phyloP scores from a whole-genome alignment of 2,329 filamentous ascomycete species.

The Verticillium tricorpus region DNA sequence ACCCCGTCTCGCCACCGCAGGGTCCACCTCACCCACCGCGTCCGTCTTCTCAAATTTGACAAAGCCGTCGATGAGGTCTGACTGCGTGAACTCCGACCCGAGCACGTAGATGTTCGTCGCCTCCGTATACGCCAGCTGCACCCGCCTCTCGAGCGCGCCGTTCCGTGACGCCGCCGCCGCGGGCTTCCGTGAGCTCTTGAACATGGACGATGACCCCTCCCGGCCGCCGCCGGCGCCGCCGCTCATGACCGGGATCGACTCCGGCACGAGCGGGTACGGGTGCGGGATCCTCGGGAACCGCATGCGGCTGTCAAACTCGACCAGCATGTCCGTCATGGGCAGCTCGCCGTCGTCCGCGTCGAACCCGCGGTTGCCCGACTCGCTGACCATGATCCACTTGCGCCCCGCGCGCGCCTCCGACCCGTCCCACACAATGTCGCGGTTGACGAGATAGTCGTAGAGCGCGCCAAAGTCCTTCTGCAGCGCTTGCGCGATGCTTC shows the following conservation, averaged over 20 bases:
- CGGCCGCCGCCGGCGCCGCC: slow-evolving; percentile 2
- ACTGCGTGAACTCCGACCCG: slow-evolving; percentile 47
- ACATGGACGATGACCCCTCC: slow-evolving; percentile 22
- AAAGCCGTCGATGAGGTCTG: slow-evolving; percentile 51
- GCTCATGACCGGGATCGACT: slow-evolving; percentile 34
- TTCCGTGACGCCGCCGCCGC: slow-evolving; percentile 14
- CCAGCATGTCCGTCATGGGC: slow-evolving; percentile 62
- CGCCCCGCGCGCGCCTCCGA: slow-evolving; percentile 56
- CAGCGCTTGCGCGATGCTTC: slow-evolving; percentile 51
- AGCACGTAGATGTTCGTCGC: slow-evolving; percentile 56
- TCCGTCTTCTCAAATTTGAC: slow-evolving; percentile 53
- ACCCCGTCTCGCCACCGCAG: slow-evolving; percentile 50
- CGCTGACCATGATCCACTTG: slow-evolving; percentile 60
- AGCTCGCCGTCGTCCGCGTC: slow-evolving; percentile 47
- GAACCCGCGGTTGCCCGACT: slow-evolving; percentile 39
- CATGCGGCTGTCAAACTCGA: slow-evolving; percentile 59
- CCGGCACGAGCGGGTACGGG: slow-evolving; percentile 61
- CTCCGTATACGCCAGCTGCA: slow-evolving; percentile 54
- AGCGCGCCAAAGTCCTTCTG: slow-evolving; percentile 63
- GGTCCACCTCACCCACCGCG: slow-evolving; percentile 44
- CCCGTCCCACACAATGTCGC: slow-evolving; percentile 61
- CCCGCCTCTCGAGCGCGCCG: slow-evolving; percentile 39
- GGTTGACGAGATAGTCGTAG: slow-evolving; percentile 67
- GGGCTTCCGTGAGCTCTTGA: slow-evolving; percentile 24
- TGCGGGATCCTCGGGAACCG: slow-evolving; percentile 63